A percentile compares a stretch with the other conserved stretches of the same genome.
Conservation (phyloP, 2,329 filamentous ascomycete genomes). For the Dryadomyces sulphureus region DNA sequence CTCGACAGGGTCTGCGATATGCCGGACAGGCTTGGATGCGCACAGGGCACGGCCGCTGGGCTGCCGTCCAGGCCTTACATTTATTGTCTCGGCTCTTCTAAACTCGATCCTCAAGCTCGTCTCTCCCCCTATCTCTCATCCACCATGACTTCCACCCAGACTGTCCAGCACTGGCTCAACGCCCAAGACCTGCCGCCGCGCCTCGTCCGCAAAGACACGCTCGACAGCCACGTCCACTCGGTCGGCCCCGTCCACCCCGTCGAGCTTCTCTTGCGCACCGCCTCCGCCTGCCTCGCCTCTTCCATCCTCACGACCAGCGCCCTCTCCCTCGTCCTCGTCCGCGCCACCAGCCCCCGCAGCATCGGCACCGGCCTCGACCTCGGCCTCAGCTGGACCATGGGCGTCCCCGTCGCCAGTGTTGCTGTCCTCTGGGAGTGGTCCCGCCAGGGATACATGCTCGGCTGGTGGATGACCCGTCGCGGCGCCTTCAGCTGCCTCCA, state of each 20-base stretch:
- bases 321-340: slow-evolving; percentile 5
- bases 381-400: slow-evolving; percentile 7
- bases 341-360: not conserved
- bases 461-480: not conserved
- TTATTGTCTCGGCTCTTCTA: no score
- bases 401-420: slow-evolving; percentile 4
- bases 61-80: not conserved
- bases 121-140: no score
- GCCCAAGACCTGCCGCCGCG: no score
- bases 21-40: not conserved
- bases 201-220: no score
- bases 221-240: not conserved
- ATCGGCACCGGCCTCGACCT: slow-evolving; percentile 3
- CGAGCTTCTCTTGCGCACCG: slow-evolving; percentile 7
- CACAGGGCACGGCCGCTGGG: not conserved
- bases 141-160: no score
- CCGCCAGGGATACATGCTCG: not conserved
- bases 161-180: no score
- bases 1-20: not conserved
- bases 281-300: slow-evolving; percentile 5
- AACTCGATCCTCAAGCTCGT: no score
- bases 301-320: slow-evolving; percentile 5
- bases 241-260: not conserved
- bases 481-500: not conserved
- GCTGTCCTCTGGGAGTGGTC: slow-evolving; percentile 8